Conservation (phyloP, 208 protist genomes). For the Naegleria fowleri region DNA sequence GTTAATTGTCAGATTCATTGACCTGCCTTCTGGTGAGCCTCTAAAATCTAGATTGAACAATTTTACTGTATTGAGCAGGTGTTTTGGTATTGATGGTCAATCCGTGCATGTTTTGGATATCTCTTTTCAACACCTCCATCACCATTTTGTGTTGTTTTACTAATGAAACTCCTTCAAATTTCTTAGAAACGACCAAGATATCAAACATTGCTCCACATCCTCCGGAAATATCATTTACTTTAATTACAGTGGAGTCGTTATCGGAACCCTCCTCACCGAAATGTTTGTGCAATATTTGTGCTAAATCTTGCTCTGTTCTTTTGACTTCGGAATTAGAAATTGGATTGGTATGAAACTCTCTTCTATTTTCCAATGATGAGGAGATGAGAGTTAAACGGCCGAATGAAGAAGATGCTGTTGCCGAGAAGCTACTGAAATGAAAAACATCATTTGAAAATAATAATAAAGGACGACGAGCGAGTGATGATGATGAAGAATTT, state of each 20-base stretch:
- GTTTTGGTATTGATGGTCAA: neutral
- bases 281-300: neutral
- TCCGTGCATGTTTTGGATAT: constrained; percentile 14
- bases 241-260: neutral
- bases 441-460: too few relatives aligned
- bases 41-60: too few relatives aligned
- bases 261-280: neutral
- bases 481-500: too few relatives aligned
- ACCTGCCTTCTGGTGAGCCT: too few relatives aligned
- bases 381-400: too few relatives aligned
- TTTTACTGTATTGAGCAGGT: neutral
- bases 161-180: neutral
- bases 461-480: too few relatives aligned
- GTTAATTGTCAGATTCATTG: too few relatives aligned
- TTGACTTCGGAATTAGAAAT: neutral
- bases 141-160: constrained; percentile 17
- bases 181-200: neutral
- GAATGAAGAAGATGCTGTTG: too few relatives aligned
- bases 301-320: neutral
- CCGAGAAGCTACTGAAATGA: too few relatives aligned
- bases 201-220: constrained; percentile 23
- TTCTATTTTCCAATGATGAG: too few relatives aligned
- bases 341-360: too few relatives aligned
- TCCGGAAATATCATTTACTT: constrained; percentile 16
- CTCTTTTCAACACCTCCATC: neutral